phyloP scores from a whole-genome alignment of 2,329 filamentous ascomycete genomes.

The Orbilia ellipsospora region DNA sequence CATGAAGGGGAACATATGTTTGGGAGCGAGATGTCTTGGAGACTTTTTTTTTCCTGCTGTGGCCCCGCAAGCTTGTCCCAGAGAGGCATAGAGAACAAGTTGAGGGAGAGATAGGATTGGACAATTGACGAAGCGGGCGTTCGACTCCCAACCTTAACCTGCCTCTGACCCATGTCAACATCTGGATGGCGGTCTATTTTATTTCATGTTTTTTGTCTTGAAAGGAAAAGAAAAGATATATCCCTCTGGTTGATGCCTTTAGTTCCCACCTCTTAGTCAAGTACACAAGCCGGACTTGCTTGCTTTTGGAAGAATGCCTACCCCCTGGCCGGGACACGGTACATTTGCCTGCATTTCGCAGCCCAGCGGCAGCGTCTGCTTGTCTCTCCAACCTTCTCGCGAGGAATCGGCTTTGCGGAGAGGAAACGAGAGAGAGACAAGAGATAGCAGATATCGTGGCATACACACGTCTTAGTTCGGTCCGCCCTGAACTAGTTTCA shows the following conservation, averaged over 20 bases:
- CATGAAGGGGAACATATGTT: slow-evolving; percentile 49
- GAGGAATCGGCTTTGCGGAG: too few relatives aligned
- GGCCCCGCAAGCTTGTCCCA: slow-evolving; percentile 28
- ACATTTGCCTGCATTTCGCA: slow-evolving; percentile 15
- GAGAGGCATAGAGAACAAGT: slow-evolving; percentile 5
- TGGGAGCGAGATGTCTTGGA: slow-evolving; percentile 53
- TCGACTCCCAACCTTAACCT: slow-evolving; percentile 47
- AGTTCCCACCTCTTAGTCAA: too few relatives aligned
- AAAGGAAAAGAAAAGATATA: slow-evolving; percentile 20
- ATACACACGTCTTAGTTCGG: slow-evolving; percentile 17
- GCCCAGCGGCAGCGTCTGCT: slow-evolving; percentile 4
- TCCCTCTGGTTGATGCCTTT: slow-evolving; percentile 22
- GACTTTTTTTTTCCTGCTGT: slow-evolving; percentile 26
- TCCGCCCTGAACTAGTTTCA: slow-evolving; percentile 20
- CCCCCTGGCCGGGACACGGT: slow-evolving; percentile 44
- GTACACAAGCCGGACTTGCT: slow-evolving; percentile 5
- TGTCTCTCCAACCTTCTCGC: too few relatives aligned
- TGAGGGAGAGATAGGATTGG: slow-evolving; percentile 44
- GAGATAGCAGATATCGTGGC: slow-evolving; percentile 11
- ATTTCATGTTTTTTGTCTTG: slow-evolving; percentile 32
- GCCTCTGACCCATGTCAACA: slow-evolving; percentile 40
- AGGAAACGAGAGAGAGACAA: too few relatives aligned
- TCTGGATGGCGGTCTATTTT: slow-evolving; percentile 51
- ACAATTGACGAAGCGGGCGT: slow-evolving; percentile 53
- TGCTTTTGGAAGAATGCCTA: slow-evolving; percentile 26